These are phyloP conservation scores for Mrakia hoshinonis DNA, from an alignment of 768 basidiomycete genomes.

Conservation along the genomic window DNA sequence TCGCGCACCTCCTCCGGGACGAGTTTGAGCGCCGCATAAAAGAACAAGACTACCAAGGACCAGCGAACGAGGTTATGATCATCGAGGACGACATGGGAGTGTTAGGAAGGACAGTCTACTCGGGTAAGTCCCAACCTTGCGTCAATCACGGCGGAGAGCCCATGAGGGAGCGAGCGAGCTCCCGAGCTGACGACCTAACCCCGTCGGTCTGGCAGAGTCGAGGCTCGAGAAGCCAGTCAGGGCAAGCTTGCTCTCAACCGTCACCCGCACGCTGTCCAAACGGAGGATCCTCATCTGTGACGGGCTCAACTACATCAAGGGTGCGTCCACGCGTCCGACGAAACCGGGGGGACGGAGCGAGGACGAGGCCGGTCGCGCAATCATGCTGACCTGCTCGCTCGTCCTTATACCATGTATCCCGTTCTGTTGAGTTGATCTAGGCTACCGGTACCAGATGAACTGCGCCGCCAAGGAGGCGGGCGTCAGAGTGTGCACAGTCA, in stretches of 20 bases:
- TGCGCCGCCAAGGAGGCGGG: slow-evolving; percentile 85
- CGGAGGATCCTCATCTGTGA: slow-evolving; percentile 83
- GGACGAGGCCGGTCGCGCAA: no score
- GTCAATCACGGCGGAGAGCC: no score
- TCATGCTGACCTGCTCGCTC: no score
- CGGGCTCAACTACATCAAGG: slow-evolving; percentile 93
- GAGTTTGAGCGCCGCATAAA: slow-evolving; percentile 52
- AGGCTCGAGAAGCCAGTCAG: slow-evolving; percentile 81
- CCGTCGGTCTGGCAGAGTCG: slow-evolving; percentile 48
- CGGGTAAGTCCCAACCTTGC: slow-evolving; percentile 49
- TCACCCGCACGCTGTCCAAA: slow-evolving; percentile 61
- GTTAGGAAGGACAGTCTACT: slow-evolving; percentile 58
- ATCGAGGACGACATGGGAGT: slow-evolving; percentile 68
- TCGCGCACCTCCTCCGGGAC: slow-evolving; percentile 56
- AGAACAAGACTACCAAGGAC: slow-evolving; percentile 51
- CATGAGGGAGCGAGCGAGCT: no score
- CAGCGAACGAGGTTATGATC: slow-evolving; percentile 45
- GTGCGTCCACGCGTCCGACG: not conserved
- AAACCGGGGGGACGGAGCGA: not conserved
- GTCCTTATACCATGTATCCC: no score
- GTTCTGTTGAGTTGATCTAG: no score
- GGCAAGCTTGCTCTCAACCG: slow-evolving; percentile 68
- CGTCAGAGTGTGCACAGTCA: slow-evolving; percentile 75
- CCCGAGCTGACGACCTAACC: slow-evolving; percentile 7
- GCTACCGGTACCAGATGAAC: slow-evolving; percentile 95